These are phyloP conservation scores for Nyssa sinensis DNA, from an alignment of 148 eudicot species.

Conservation along the genomic window DNA sequence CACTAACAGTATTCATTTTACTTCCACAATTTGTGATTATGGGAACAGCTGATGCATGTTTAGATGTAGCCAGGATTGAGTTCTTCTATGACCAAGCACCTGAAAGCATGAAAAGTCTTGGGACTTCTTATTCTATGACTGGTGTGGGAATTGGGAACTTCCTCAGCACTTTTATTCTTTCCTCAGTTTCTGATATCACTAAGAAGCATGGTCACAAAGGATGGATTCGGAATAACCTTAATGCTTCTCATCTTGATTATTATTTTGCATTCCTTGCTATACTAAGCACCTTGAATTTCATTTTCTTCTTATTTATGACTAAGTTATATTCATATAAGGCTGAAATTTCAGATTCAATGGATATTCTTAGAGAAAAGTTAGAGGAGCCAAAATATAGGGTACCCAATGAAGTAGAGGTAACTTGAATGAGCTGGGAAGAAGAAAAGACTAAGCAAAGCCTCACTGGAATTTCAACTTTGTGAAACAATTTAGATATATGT, in stretches of 20 bases:
- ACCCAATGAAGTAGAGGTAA: not conserved
- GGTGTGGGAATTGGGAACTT: conserved; percentile 20
- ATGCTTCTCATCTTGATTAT: conserved; percentile 24
- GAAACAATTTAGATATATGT: not conserved
- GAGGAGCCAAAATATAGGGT: not conserved
- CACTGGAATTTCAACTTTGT: not conserved
- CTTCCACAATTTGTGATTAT: conserved; percentile 19
- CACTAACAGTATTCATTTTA: conserved; percentile 6
- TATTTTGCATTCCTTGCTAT: conserved; percentile 18
- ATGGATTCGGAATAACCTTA: conserved; percentile 28
- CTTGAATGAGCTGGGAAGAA: not conserved
- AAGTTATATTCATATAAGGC: conserved; percentile 20
- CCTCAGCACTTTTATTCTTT: conserved; percentile 21
- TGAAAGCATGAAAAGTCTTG: conserved; percentile 13
- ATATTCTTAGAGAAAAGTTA: conserved; percentile 1
- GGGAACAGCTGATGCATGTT: conserved; percentile 8
- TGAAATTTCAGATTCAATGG: conserved; percentile 20
- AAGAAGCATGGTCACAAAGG: conserved; percentile 12
- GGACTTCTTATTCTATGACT: conserved; percentile 19
- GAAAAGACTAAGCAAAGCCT: not conserved
- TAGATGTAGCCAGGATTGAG: conserved; percentile 9
- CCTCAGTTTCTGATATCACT: conserved; percentile 18
- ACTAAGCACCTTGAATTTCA: conserved; percentile 18
- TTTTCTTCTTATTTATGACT: conserved; percentile 15
- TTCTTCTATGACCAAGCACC: conserved; percentile 20